Percentiles rank a stretch among this genome's conserved stretches.
These are phyloP conservation scores for Heritiera littoralis DNA, from an alignment of 345 rosid species.

Conservation along the genomic window DNA sequence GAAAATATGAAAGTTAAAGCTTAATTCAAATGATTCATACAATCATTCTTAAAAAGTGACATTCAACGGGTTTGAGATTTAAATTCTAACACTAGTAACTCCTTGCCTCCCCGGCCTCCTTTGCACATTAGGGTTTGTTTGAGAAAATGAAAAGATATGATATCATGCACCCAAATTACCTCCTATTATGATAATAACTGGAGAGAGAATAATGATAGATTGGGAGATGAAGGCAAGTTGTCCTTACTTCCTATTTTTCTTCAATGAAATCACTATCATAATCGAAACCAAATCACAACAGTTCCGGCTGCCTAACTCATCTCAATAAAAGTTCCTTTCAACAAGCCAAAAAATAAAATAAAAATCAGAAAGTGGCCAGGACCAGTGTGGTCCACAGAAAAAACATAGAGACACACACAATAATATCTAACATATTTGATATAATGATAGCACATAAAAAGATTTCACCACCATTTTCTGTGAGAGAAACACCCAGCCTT, in stretches of 20 bases:
- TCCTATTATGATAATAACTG: not conserved
- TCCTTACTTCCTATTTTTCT: slow-evolving; percentile 14
- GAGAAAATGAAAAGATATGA: too few species aligned
- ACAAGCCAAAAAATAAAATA: slow-evolving; percentile 10
- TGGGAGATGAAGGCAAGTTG: not conserved
- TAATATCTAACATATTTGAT: slow-evolving; percentile 16
- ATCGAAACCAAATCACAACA: slow-evolving; percentile 35
- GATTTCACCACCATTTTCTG: slow-evolving; percentile 12
- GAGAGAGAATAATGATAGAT: not conserved
- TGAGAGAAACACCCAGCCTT: slow-evolving; percentile 24
- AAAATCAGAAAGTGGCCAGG: slow-evolving; percentile 21
- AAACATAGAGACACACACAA: not conserved
- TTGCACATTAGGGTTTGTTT: too few species aligned
- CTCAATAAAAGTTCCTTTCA: slow-evolving; percentile 33
- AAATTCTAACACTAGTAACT: too few species aligned
- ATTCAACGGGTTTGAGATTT: too few species aligned
- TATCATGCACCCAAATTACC: not conserved
- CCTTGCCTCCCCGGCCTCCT: too few species aligned
- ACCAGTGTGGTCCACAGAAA: slow-evolving; percentile 34
- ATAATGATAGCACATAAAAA: slow-evolving; percentile 33
- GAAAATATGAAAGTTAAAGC: too few species aligned
- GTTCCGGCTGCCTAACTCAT: slow-evolving; percentile 28
- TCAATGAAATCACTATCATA: slow-evolving; percentile 15
- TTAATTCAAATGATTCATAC: too few species aligned
- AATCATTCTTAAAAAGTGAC: too few species aligned